Evolutionary conservation across 2,329 filamentous ascomycete species (phyloP), one percentile per base, ranked within the genome.

Genomic region (Sporothrix variecibatus): DNA sequence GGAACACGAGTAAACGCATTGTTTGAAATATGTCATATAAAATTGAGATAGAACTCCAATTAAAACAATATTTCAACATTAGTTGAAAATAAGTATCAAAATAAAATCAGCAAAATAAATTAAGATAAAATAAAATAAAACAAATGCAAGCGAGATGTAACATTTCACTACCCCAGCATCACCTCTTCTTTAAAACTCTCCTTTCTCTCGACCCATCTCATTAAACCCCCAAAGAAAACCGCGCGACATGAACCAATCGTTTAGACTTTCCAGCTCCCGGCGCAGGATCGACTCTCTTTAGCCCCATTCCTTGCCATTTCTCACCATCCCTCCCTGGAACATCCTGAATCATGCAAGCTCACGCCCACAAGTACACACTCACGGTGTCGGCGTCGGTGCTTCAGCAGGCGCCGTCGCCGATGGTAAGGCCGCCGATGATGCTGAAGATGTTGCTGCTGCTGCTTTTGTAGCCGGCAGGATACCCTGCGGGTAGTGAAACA

Each of bases 401-500:
- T 26, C 38, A 17, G 34, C 9, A 26, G 34, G n/a, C n/a, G 60
- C 60, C 60, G 60, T 17, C n/a, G 60, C 34, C 34, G 60, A 65
- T 15, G 60, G 34, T 43, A 34, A 17, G 9, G 31, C 34, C 31
- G 60, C 34, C n/a, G 31, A 34, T 31, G 51, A 40, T 26, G n/a
- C 51, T 53, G 40, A 43, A 8, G 40, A 43, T 9, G 51, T 53
- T 23, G 26, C 20, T 43, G 26, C 17, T 15, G 6, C 56, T 23
- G 38, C 56, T 23, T 26, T 11, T 11, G 38, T 64, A 7, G 77
- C 76, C 23, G 79, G 80, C 69, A 79, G 38, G 49, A 82, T 75
- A 5, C 81, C 82, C 76, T 85, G 84, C 3, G 83, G 83, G 46
- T 83, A 82, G 76, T 83, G 81, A 51, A 85, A 84, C 15, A 84